Conservation (phyloP, 805 yeast species). For the Candida golubevii region DNA sequence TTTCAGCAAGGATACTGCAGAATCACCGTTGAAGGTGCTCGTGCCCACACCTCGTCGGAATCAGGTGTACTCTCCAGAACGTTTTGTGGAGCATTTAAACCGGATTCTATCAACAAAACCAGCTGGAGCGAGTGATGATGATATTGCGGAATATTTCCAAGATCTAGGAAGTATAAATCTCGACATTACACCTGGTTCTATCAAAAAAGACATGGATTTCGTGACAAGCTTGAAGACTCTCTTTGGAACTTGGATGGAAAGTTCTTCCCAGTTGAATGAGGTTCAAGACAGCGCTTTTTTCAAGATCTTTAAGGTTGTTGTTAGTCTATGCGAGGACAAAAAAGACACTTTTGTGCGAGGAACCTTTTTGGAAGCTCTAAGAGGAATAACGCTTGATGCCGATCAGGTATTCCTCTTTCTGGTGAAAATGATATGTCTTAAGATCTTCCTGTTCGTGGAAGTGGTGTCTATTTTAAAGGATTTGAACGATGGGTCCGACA, state of each 20-base stretch:
- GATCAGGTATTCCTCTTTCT: constrained; percentile 3
- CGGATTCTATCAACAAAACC: constrained; percentile 14
- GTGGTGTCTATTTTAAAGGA: constrained; percentile 10
- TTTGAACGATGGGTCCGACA: neutral
- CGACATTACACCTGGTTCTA: neutral
- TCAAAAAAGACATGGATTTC: neutral
- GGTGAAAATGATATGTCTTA: constrained; percentile 16
- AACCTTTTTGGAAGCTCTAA: too few relatives aligned
- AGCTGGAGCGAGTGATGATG: neutral
- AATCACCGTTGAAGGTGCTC: constrained; percentile 34
- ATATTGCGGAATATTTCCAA: neutral
- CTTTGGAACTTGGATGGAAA: neutral
- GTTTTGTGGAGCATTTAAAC: constrained; percentile 28
- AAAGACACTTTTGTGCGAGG: too few relatives aligned
- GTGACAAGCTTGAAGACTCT: neutral
- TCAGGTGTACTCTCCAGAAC: constrained; percentile 20
- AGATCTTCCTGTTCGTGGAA: constrained; percentile 16
- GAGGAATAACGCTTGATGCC: neutral
- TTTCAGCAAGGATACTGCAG: constrained; percentile 25
- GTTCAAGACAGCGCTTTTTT: constrained; percentile 12
- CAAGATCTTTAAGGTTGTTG: constrained; percentile 15
- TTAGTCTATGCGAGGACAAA: neutral
- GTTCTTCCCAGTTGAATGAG: constrained; percentile 2
- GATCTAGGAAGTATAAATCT: neutral
- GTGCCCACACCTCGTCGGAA: constrained; percentile 18